phyloP scores from a whole-genome alignment of 768 basidiomycete species.

The Tremella mesenterica region DNA sequence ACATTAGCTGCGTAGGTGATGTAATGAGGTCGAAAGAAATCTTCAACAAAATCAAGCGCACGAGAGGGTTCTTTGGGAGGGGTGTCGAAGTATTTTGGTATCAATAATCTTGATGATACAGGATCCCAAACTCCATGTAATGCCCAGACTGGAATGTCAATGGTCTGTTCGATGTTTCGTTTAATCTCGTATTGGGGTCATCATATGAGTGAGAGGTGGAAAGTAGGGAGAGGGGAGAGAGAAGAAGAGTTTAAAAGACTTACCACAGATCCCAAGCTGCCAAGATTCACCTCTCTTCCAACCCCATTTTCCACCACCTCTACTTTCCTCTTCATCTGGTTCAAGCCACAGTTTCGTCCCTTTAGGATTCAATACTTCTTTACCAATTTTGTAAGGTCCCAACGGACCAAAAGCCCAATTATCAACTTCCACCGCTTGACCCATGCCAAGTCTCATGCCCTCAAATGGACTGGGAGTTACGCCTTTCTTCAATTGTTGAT shows the following conservation, averaged over 20 bases:
- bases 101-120: constrained; percentile 14
- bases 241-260: constrained; percentile 10
- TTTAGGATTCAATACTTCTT: constrained; percentile 72
- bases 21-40: constrained; percentile 37
- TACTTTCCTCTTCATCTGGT: constrained; percentile 19
- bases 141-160: constrained; percentile 42
- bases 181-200: no score
- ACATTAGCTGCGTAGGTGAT: constrained; percentile 26
- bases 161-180: no score
- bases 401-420: constrained; percentile 69
- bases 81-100: constrained; percentile 33
- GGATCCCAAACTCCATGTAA: constrained; percentile 44
- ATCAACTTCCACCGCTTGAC: constrained; percentile 63
- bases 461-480: constrained; percentile 76
- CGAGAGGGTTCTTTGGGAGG: constrained; percentile 11
- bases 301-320: constrained; percentile 60
- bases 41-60: constrained; percentile 25
- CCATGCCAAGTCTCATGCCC: constrained; percentile 79
- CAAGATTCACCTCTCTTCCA: constrained; percentile 49
- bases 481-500: constrained; percentile 76
- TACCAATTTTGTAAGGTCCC: constrained; percentile 66
- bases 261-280: constrained; percentile 43
- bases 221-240: no score
- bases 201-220: no score
- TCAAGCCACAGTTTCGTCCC: constrained; percentile 44